Base-by-base conservation (phyloP, 441 rosid genomes). In the Adansonia rubrostipa region DNA sequence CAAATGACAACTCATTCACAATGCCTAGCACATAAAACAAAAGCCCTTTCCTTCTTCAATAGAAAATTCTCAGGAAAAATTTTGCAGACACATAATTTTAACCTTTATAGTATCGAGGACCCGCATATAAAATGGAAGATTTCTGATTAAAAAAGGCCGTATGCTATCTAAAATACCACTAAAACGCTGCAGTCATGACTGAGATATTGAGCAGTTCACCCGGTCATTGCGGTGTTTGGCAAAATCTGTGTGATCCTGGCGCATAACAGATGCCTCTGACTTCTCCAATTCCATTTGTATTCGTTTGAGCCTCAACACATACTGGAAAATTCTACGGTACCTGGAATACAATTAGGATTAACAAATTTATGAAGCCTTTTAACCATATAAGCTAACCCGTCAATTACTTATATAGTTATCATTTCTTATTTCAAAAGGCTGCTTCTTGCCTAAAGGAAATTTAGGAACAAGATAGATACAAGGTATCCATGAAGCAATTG, bases 261-360 rank as follows among this genome's bases (percentile, higher is more conserved):
- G 97, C 99, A 94, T 96, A 82, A 92, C 98, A 82, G 97, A 91
- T 42, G 97, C 99, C 99, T 98, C 94, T 78, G 97, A 94, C 83
- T 96, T 96, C 86, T 94, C 98, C 87, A 96, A 84, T 82, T 96
- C 99, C 97, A 96, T 89, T 82, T 94, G 99, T 50, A 97, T 92
- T 80, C 97, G 85, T 82, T 94, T 94, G 67, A 96, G 95, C 83
- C 93, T 88, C 84, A 94, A 81, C 85, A 96, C 85, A 84, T 96
- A 96, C 79, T 92, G 98, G 89, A 96, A 96, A 77, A 96, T 88
- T 84, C 80, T 89, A 67, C 87, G 89, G 82, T 94, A 94, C 91
- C 98, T 94, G 87, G 71, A 82, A 74, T 73, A 80, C 71, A 71
- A 76, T 66, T 79, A 71, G 67, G 58, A 57, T 78, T 71, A 80